Evolutionary conservation across 1,284 basidiomycete species (phyloP), one percentile per base, ranked within the genome.

Genomic region (Termitomyces sp.): DNA sequence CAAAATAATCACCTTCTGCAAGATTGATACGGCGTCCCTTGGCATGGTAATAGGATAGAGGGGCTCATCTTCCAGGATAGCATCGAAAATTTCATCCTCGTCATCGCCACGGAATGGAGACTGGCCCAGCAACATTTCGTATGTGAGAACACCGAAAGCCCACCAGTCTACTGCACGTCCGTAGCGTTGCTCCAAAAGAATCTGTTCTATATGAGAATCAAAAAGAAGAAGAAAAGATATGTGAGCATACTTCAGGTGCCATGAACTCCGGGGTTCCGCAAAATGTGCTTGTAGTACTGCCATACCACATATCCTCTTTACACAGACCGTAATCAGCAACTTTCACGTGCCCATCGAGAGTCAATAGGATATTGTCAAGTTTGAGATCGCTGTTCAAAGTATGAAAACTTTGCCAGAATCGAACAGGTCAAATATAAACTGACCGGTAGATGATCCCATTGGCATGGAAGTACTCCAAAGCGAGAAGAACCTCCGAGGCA

Each of bases 11-110:
- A 92, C 92, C 78, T 95, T 93, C 67, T 97, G 94, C 54, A 99
- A 70, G 47, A 99, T 90, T 19, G 93, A 94, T 46, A 99, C 96
- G 14, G 94, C 95, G 64, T 98, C 96, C 51, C 93, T 82, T 6
- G 96, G 97, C 97, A 99, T 99, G n/a, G 97, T 98, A 64, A 99
- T 97, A 1, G 97, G 97, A 72, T 99, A 99, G 58, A 99, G 70
- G 39, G 96, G 95, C 68, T 99, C 97, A 68, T 99, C 97, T 69
- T 99, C 97, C 49, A 99, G 73, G 64, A 99, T 99, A 37, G 97
- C 97, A 70, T 99, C 97, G 67, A 99, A 99, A 60, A 99, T 99
- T 77, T 99, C 97, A 68, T 99, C 97, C 69, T 99, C 97, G 63
- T 99, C 97, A 64, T 99, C 97, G 53, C 97, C 97, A 49, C 96